Base-by-base conservation (phyloP, 1,139 yeast genomes). In the Suhomyces guaymorum region DNA sequence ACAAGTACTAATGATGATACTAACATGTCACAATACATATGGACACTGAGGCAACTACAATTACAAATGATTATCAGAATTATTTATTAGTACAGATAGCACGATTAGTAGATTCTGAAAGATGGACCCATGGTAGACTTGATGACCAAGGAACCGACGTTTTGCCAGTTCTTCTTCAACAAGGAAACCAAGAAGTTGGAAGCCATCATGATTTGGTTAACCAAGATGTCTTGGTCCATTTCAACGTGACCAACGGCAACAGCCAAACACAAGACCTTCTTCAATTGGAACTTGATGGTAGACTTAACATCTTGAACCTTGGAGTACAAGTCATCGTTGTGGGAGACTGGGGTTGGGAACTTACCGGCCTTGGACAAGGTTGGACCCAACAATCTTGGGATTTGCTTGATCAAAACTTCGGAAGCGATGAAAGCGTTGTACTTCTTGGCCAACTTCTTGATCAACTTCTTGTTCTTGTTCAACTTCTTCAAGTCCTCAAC, bases 151-250 rank as follows among this genome's bases (percentile, higher is more conserved):
- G 98, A 92, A 65, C 98, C 97, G 70, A 94, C 97, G 78, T 94
- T 94, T 83, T 94, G 98, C 98, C 98, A 92, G 96, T 92, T 90
- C 94, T 94, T 94, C 96, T 94, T 94, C 75, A 94, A 84, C 75
- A 94, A 80, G 60, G 99, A 94, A 59, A 94, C 98, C 75, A 94
- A 87, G 82, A 94, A 94, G 96, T 94, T 94, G 62, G 95, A 82
- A 61, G 98, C 82, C 92, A 94, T 82, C 89, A 94, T 82, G 79
- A 94, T 88, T 77, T 94, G 98, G 83, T 92, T 86, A 62, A 87
- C 96, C 70, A 94, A 80, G 62, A 80, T 80, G 61, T 89, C 97
- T 78, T 89, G 95, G 66, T 87, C 95, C 98, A 94, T 92, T 73
- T 90, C 76, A 63, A 94, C 97, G 94, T 94, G 82, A 76, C 97